Evolutionary conservation across 2,329 filamentous ascomycete species (phyloP).

Genomic region (Alternaria brassicae): DNA sequence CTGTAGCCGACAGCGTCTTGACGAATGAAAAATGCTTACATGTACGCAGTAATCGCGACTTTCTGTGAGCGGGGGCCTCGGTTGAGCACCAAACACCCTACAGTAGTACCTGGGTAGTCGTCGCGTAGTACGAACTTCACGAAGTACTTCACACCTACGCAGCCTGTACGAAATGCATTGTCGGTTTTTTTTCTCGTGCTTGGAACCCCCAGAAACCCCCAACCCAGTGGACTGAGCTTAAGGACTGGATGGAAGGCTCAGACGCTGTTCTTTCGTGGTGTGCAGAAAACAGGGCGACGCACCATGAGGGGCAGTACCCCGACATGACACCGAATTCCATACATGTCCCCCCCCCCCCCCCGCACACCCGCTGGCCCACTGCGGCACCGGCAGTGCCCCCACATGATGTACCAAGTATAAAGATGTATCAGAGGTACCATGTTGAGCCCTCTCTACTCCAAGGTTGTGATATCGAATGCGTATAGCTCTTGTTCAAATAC

Average conservation of each 20-base stretch:
- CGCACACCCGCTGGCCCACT: background rate
- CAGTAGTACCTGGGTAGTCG: background rate
- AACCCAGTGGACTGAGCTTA: background rate
- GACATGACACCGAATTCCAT: background rate
- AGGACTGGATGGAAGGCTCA: background rate
- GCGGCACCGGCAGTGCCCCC: background rate
- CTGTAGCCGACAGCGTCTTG: background rate
- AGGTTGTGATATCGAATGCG: background rate
- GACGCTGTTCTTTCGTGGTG: background rate
- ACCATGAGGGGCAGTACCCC: background rate
- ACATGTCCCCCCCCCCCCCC: no score
- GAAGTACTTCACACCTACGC: background rate
- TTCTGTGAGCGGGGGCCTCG: background rate
- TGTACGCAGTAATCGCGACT: background rate
- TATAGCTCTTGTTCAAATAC: background rate
- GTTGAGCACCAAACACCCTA: background rate
- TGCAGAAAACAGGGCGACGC: background rate
- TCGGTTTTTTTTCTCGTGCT: background rate
- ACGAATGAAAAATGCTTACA: background rate
- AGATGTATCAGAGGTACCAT: background rate
- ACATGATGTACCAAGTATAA: background rate
- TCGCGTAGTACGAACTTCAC: background rate
- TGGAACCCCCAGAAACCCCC: background rate
- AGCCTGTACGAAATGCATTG: background rate
- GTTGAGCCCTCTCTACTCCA: background rate